phyloP scores from a whole-genome alignment of 164 flowering plant species.

The Brasenia schreberi region DNA sequence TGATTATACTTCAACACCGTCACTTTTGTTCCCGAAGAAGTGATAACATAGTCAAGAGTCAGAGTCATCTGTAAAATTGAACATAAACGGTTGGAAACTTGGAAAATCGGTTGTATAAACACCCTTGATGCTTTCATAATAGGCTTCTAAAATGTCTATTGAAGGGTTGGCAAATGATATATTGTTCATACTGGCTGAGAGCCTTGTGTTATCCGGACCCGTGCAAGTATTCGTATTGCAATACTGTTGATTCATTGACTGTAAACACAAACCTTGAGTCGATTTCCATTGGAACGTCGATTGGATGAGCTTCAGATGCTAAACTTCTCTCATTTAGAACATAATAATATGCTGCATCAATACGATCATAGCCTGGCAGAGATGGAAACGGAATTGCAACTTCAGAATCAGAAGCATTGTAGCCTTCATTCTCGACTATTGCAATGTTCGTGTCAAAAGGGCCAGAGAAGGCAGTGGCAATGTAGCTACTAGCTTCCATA shows the following conservation, averaged over 20 bases:
- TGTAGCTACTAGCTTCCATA: constrained; percentile 17
- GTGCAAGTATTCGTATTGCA: constrained; percentile 5
- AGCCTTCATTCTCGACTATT: constrained; percentile 9
- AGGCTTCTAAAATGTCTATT: constrained; percentile 30
- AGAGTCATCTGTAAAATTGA: constrained; percentile 25
- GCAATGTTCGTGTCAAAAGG: constrained; percentile 14
- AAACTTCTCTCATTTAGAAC: constrained; percentile 6
- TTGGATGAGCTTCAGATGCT: constrained; percentile 13
- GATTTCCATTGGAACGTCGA: constrained; percentile 9
- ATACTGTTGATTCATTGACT: constrained; percentile 5
- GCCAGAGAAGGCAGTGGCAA: constrained; percentile 1
- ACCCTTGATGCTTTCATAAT: constrained; percentile 14
- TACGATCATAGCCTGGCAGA: constrained; percentile 7
- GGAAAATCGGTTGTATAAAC: constrained; percentile 21
- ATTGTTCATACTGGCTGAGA: constrained; percentile 45
- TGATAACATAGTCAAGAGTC: too few relatives aligned
- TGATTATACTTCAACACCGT: too few relatives aligned
- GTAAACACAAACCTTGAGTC: constrained; percentile 6
- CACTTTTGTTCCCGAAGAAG: too few relatives aligned
- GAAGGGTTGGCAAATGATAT: constrained; percentile 27
- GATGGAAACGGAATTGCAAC: constrained; percentile 3
- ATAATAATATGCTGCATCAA: constrained; percentile 6
- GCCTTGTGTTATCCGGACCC: constrained; percentile 23
- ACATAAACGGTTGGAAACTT: constrained; percentile 13
- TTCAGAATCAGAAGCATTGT: background rate